Evolutionary conservation across 306 rosid genomes (phyloP), one percentile per base, ranked within the genome.

Genomic region (Sophora flavescens): DNA sequence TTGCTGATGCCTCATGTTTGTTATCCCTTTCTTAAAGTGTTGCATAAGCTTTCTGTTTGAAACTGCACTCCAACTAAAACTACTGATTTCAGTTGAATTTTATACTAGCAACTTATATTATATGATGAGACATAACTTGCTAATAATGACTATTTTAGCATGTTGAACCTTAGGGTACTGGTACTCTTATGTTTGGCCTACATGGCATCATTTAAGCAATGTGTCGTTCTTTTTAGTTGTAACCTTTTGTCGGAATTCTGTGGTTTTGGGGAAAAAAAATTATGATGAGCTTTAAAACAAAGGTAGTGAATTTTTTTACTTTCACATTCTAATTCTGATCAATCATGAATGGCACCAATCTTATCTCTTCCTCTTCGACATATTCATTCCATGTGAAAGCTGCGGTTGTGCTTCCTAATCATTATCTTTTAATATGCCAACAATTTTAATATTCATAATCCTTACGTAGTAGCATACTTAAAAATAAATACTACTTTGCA

Each of bases 401-500:
- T 18, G 39, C 59, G 1, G 38, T 59, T 32, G 41, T 72, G 71
- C 62, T 53, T 79, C 13, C 14, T 36, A 22, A 41, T 58, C 15
- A 15, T 8, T 10, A 6, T 26, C 48, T 80, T 28, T 80, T 17
- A 80, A 13, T 69, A n/a, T 50, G 44, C 56, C 38, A 28, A 64
- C 38, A 35, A 66, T 67, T 79, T 22, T 68, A 32, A 60, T 26
- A 61, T 68, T 57, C 57, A 39, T 41, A 54, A 78, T 76, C 69
- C 44, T 13, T 15, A 48, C 82, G 72, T 8, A n/a, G n/a, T n/a
- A 41, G 26, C 47, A 41, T 73, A 67, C 71, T 32, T 51, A 6
- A 8, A 63, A 56, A 26, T 44, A 65, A 42, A 61, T 81, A 52
- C 78, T 75, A 44, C 76, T 75, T 68, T 82, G 51, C 33, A 75